phyloP scores from a whole-genome alignment of 2,329 filamentous ascomycete species.

The Lachnellula willkommii region DNA sequence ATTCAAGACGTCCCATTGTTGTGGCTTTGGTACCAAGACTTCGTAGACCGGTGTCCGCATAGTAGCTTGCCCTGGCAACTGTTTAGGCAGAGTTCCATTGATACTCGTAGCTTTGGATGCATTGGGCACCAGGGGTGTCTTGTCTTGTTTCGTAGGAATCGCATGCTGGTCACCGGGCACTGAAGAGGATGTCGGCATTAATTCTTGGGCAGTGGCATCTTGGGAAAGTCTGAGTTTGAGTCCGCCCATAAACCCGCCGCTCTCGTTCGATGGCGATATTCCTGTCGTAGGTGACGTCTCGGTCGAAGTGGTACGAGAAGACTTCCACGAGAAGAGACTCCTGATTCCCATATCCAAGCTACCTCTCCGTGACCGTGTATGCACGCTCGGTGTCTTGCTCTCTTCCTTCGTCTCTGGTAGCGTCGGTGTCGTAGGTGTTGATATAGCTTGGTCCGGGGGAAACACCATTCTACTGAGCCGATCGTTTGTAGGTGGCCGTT shows the following conservation, averaged over 20 bases:
- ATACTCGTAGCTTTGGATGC: neutral
- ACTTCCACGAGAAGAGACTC: slow-evolving; percentile 17
- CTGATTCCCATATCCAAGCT: slow-evolving; percentile 24
- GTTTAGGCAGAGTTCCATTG: neutral
- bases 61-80: too few species aligned
- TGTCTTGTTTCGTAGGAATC: slow-evolving; percentile 3
- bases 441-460: slow-evolving; percentile 12
- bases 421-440: slow-evolving; percentile 7
- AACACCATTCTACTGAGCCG: slow-evolving; percentile 13
- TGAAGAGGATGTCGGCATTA: slow-evolving; percentile 5
- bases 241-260: slow-evolving; percentile 28
- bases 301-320: slow-evolving; percentile 2
- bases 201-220: slow-evolving; percentile 19
- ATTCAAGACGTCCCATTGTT: slow-evolving; percentile 16
- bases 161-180: neutral
- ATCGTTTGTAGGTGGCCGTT: slow-evolving; percentile 25
- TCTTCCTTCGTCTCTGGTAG: slow-evolving; percentile 3
- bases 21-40: slow-evolving; percentile 10
- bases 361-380: slow-evolving; percentile 14
- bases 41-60: slow-evolving; percentile 5
- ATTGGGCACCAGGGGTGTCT: slow-evolving; percentile 4
- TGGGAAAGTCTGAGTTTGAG: slow-evolving; percentile 27
- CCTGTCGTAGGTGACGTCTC: slow-evolving; percentile 7
- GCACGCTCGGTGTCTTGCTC: neutral
- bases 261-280: slow-evolving; percentile 3